These are phyloP conservation scores for Phoma sp. DNA, from an alignment of 2,329 filamentous ascomycete species.

Conservation along the genomic window DNA sequence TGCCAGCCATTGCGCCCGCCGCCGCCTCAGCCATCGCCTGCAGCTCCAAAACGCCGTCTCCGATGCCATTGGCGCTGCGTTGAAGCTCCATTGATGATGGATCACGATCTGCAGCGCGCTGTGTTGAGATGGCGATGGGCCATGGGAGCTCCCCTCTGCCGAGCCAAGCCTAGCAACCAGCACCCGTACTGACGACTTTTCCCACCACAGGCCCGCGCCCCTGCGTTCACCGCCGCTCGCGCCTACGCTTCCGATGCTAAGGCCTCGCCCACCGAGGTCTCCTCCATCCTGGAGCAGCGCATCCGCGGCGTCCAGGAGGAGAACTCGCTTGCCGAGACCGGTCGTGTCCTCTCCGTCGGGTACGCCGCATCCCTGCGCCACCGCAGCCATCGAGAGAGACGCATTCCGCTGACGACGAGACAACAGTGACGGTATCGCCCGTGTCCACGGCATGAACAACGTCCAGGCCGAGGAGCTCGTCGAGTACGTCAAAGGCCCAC, in stretches of 20 bases:
- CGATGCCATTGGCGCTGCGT: constrained; percentile 48
- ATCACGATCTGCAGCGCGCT: constrained; percentile 49
- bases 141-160: constrained; percentile 40
- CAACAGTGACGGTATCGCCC: constrained; percentile 98
- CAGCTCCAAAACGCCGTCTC: constrained; percentile 41
- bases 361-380: constrained; percentile 64
- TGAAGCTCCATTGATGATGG: constrained; percentile 41
- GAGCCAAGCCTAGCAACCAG: constrained; percentile 39
- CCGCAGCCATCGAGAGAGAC: constrained; percentile 33
- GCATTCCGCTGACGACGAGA: constrained; percentile 41
- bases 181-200: constrained; percentile 56
- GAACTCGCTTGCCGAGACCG: constrained; percentile 94
- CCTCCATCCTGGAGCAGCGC: constrained; percentile 98
- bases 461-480: constrained; percentile 99
- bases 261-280: constrained; percentile 96
- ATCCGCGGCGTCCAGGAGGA: constrained; percentile 99
- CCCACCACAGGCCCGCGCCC: constrained; percentile 77
- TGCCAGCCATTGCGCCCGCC: constrained; percentile 51
- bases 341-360: constrained; percentile 98
- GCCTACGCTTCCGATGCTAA: constrained; percentile 93
- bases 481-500: constrained; percentile 72
- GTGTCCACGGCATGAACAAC: constrained; percentile 99
- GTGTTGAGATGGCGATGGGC: constrained; percentile 16
- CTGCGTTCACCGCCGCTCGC: constrained; percentile 78
- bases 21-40: constrained; percentile 39